A percentile compares a stretch with the other conserved stretches of the same genome.
These are phyloP conservation scores for Monosporozyma servazzii DNA, from an alignment of 805 yeast genomes.

Conservation along the genomic window DNA sequence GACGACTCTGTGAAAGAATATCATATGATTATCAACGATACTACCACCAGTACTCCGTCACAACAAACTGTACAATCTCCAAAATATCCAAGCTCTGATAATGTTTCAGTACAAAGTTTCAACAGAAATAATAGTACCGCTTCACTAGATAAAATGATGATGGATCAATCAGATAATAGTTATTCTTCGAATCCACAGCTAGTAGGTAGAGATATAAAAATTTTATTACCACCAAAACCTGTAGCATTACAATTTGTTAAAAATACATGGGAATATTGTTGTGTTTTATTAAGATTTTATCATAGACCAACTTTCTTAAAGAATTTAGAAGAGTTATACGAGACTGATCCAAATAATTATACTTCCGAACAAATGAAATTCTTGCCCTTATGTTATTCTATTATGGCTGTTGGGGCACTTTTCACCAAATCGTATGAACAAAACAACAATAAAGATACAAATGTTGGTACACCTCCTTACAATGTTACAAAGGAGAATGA, in stretches of 20 bases:
- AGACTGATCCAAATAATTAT: constrained; percentile 66
- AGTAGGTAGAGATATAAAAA: constrained; percentile 44
- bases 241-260: constrained; percentile 64
- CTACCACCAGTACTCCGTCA: not conserved
- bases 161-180: constrained; percentile 3
- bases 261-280: constrained; percentile 79
- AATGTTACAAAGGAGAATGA: not conserved
- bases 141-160: constrained; percentile 2
- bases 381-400: constrained; percentile 73
- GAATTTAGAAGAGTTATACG: constrained; percentile 67
- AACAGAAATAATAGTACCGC: constrained; percentile 2
- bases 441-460: not conserved
- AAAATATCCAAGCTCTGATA: constrained; percentile 12
- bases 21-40: constrained; percentile 11
- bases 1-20: constrained; percentile 22
- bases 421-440: constrained; percentile 37
- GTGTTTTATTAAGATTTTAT: constrained; percentile 74
- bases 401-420: constrained; percentile 78
- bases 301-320: constrained; percentile 76
- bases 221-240: constrained; percentile 68
- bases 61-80: constrained; percentile 5
- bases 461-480: not conserved
- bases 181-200: not conserved
- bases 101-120: not conserved
- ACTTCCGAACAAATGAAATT: constrained; percentile 72